These are phyloP conservation scores for Rosellinia necatrix DNA, from an alignment of 2,329 filamentous ascomycete species.

Conservation along the genomic window DNA sequence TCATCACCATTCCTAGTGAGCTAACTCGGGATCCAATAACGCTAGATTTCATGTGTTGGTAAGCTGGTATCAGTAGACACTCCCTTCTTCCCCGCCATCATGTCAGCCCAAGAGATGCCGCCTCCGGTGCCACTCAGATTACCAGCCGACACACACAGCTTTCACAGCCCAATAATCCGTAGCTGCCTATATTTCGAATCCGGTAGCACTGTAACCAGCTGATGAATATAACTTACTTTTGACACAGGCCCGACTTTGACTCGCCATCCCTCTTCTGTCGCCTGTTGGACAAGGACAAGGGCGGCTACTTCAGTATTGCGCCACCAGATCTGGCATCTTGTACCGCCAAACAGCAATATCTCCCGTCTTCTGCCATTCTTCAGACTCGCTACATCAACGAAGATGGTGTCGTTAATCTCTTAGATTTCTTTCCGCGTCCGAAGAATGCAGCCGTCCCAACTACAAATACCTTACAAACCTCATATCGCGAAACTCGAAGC, in stretches of 20 bases:
- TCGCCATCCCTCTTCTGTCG: conserved; percentile 77
- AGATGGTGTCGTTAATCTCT: conserved; percentile 72
- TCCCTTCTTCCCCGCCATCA: neutral
- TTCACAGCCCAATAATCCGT: too few species aligned
- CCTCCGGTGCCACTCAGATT: neutral
- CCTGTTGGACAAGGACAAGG: conserved; percentile 74
- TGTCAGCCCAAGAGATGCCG: neutral
- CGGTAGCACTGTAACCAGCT: too few species aligned
- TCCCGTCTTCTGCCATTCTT: conserved; percentile 75
- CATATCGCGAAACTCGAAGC: conserved; percentile 57
- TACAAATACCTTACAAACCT: conserved; percentile 52
- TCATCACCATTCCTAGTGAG: neutral
- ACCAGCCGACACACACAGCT: neutral
- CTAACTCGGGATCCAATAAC: conserved; percentile 12
- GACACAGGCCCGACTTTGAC: conserved; percentile 72
- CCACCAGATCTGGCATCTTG: conserved; percentile 55
- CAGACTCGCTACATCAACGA: conserved; percentile 80
- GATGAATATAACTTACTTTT: conserved; percentile 8
- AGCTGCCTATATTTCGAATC: too few species aligned
- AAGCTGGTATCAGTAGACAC: neutral
- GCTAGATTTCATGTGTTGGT: conserved; percentile 68
- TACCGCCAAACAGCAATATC: conserved; percentile 78
- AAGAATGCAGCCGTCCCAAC: conserved; percentile 60
- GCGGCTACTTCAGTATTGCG: conserved; percentile 73
- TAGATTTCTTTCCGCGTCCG: conserved; percentile 77